A percentile compares a stretch with the other conserved stretches of the same genome.
These are phyloP conservation scores for Amylostereum areolatum DNA, from an alignment of 1,284 basidiomycete genomes.

Conservation along the genomic window DNA sequence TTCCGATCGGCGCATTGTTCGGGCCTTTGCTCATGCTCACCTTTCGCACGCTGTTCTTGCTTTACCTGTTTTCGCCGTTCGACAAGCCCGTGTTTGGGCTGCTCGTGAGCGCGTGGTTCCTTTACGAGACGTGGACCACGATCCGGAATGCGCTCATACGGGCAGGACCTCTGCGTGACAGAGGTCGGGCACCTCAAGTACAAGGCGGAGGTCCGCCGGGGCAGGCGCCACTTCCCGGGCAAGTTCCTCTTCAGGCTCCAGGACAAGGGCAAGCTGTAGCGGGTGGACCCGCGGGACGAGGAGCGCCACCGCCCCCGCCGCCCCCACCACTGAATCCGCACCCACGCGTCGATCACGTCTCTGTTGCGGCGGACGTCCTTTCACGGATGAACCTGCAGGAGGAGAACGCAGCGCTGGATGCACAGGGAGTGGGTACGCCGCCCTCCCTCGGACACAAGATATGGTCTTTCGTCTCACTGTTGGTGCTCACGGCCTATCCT, in stretches of 20 bases:
- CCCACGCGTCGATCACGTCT: slow-evolving; percentile 14
- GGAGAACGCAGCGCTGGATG: slow-evolving; percentile 48
- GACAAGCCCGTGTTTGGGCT: slow-evolving; percentile 67
- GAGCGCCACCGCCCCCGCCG: slow-evolving; percentile 6
- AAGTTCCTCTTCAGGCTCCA: slow-evolving; percentile 1
- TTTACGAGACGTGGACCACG: slow-evolving; percentile 75
- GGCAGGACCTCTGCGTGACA: slow-evolving; percentile 4
- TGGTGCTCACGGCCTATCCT: slow-evolving; percentile 63
- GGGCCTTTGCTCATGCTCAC: slow-evolving; percentile 61
- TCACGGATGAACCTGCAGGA: slow-evolving; percentile 50
- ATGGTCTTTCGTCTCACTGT: slow-evolving; percentile 48
- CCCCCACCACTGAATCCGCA: slow-evolving; percentile 5
- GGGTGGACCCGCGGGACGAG: slow-evolving; percentile 14
- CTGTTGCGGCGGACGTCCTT: slow-evolving; percentile 42
- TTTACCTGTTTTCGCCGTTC: slow-evolving; percentile 76
- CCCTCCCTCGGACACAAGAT: slow-evolving; percentile 46
- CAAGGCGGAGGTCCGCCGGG: background rate
- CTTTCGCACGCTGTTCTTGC: slow-evolving; percentile 61
- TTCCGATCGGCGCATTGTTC: slow-evolving; percentile 57
- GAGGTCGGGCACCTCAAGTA: slow-evolving; percentile 5
- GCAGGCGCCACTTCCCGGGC: background rate
- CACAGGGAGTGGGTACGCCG: slow-evolving; percentile 16
- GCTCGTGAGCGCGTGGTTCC: slow-evolving; percentile 61
- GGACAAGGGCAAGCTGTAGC: background rate
- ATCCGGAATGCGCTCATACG: slow-evolving; percentile 31